Base-by-base conservation (phyloP, 805 yeast genomes). In the Nakazawaea ishiwadae region DNA sequence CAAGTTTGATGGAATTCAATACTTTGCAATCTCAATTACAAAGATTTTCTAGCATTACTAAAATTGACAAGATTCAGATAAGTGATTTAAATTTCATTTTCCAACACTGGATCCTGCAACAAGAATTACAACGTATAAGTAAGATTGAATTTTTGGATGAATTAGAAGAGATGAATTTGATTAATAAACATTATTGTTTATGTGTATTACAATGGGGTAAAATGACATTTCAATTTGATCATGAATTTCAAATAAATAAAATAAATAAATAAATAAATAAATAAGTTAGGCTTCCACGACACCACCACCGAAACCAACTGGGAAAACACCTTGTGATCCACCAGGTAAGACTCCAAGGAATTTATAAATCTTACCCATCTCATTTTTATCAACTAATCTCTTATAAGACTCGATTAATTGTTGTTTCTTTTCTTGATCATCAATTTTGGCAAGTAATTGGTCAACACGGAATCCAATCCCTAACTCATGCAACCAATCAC, bases 281-380 rank as follows among this genome's bases (percentile, higher is more conserved):
- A 36, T 10, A 16, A 18, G 11, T 17, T 35, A 35, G 4, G 35
- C 18, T 21, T 40, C 44, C 15, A 40, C 28, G 29, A 40, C 44
- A 28, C 39, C 41, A 30, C 70, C 69, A 1, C 73, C 76, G 55
- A 81, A 79, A 3, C 87, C 87, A 20, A 75, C 72, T 1, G 84
- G 80, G 10, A 51, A 46, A 1, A 53, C 40, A 4, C 42, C 45
- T 5, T 55, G 45, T 3, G 65, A 52, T 0, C 63, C 68, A 35
- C 59, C 51, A 3, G 84, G 85, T 42, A 78, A 58, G 19, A 82
- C 60, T 2, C 81, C 83, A 65, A 85, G 56, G 37, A 84, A 82
- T 56, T 86, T 86, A 58, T 86, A 86, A 4, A 80, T 65, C 50
- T 72, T 75, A 2, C 96, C 96, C 96, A 86, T 87, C 2, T 75